Conservation (phyloP, 225 moss, liverwort and hornwort species). For the Neckera pumila region DNA sequence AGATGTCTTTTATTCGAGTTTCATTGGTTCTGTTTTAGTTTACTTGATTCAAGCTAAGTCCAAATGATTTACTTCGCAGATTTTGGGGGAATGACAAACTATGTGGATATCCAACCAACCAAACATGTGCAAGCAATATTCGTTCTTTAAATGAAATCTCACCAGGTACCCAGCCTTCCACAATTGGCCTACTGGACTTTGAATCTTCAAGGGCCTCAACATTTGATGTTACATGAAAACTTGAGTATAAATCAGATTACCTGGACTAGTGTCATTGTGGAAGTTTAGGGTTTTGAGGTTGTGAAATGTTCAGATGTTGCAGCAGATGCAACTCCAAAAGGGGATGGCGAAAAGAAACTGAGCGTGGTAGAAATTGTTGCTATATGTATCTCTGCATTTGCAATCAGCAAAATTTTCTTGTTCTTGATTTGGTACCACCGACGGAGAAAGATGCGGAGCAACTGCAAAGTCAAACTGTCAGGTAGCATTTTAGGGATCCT, state of each 20-base stretch:
- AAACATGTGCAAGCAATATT: background rate
- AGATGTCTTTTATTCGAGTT: background rate
- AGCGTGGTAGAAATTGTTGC: constrained; percentile 9
- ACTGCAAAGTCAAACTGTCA: constrained; percentile 22
- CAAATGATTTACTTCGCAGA: constrained; percentile 1
- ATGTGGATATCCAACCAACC: constrained; percentile 9
- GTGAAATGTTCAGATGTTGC: background rate
- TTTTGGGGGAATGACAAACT: constrained; percentile 14
- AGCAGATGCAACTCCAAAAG: background rate
- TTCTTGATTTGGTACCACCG: constrained; percentile 20
- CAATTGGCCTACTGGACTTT: background rate
- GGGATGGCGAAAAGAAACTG: background rate
- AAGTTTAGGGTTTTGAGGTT: background rate
- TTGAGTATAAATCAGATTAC: background rate
- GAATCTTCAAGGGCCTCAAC: background rate
- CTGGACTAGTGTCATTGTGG: background rate
- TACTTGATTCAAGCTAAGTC: background rate
- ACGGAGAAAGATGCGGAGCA: background rate
- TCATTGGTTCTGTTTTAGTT: background rate
- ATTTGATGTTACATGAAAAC: background rate
- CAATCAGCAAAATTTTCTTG: constrained; percentile 21
- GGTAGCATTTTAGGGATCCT: background rate
- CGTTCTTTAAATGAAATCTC: background rate
- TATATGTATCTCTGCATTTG: constrained; percentile 30
- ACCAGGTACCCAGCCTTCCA: background rate